These are phyloP conservation scores for Corynascus novoguineensis DNA, from an alignment of 495 filamentous ascomycete species.

Conservation along the genomic window DNA sequence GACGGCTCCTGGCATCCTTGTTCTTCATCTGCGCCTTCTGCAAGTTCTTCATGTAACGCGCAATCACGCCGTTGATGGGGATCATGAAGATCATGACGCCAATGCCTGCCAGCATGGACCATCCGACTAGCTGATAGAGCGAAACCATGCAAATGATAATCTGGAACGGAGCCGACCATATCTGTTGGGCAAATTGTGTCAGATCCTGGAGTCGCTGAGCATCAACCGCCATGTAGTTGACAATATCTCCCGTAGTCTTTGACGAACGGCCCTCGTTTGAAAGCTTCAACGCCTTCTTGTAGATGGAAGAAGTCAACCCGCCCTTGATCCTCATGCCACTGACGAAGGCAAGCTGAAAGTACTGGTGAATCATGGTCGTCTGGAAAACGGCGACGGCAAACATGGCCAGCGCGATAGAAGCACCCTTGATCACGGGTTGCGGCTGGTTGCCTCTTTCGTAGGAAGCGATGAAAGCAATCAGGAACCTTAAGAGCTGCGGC, in stretches of 20 bases:
- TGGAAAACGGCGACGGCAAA: slow-evolving; percentile 81
- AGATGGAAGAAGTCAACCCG: slow-evolving; percentile 82
- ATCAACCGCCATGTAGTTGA: slow-evolving; percentile 98
- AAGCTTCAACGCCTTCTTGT: slow-evolving; percentile 79
- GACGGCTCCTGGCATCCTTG: slow-evolving; percentile 85
- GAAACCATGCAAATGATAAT: slow-evolving; percentile 93
- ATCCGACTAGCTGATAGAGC: slow-evolving; percentile 86
- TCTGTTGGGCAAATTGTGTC: slow-evolving; percentile 88
- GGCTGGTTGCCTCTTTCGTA: slow-evolving; percentile 56
- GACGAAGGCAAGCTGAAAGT: slow-evolving; percentile 92
- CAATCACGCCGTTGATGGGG: slow-evolving; percentile 90
- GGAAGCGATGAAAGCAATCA: slow-evolving; percentile 84
- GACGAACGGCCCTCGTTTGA: slow-evolving; percentile 88
- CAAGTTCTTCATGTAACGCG: slow-evolving; percentile 84
- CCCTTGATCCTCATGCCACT: slow-evolving; percentile 96
- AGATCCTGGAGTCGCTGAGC: slow-evolving; percentile 91
- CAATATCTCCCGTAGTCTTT: slow-evolving; percentile 96
- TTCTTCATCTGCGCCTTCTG: slow-evolving; percentile 99
- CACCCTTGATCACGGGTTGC: slow-evolving; percentile 75
- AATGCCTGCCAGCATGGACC: slow-evolving; percentile 94
- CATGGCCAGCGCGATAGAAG: slow-evolving; percentile 87
- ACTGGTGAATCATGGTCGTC: slow-evolving; percentile 76
- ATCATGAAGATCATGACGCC: slow-evolving; percentile 97
- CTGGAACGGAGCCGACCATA: slow-evolving; percentile 96
- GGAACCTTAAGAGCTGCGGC: slow-evolving; percentile 77